Base-by-base conservation (phyloP, 805 yeast genomes). In the Metschnikowia hibisci region DNA sequence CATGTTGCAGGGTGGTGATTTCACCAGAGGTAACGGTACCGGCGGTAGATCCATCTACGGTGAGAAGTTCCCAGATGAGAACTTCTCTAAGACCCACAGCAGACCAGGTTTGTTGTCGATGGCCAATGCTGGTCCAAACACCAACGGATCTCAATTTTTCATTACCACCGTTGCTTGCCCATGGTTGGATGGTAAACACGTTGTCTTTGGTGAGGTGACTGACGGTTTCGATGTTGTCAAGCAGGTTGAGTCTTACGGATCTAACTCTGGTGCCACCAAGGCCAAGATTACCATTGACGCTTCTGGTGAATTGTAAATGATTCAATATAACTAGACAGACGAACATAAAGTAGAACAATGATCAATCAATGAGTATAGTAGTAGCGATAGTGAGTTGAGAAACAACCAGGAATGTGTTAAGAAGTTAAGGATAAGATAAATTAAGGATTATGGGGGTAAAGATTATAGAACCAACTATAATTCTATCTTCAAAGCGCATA, bases 111-210 rank as follows among this genome's bases (percentile, higher is more conserved):
- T 78, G 73, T 85, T 70, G 71, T 87, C 96, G 55, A 91, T 91
- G 97, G 97, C 97, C 68, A 91, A 91, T 68, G 95, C 97, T 55
- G 97, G 97, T 60, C 96, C 95, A 69, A 87, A 89, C 83, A 87
- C 97, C 76, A 91, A 91, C 76, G 97, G 97, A 48, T 89, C 96
- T 44, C 98, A 90, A 74, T 90, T 90, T 74, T 90, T 91, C 80
- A 84, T 88, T 74, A 88, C 96, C 72, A 88, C 96, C 47, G 90
- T 86, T 44, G 75, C 83, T 54, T 75, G 84, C 64, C 82, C 91
- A 50, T 86, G 95, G 95, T 78, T 90, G 68, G 95, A 89, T 63
- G 96, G 96, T 54, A 82, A 84, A 73, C 95, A 89, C 78, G 96
- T 87, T 62, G 96, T 90, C 48, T 90, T 90, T 61, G 97, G 97